Percentiles rank a stretch among this genome's conserved stretches.
Conservation (phyloP, 371 early-diverging fungal species). For the Nosema muscidifuracis region DNA sequence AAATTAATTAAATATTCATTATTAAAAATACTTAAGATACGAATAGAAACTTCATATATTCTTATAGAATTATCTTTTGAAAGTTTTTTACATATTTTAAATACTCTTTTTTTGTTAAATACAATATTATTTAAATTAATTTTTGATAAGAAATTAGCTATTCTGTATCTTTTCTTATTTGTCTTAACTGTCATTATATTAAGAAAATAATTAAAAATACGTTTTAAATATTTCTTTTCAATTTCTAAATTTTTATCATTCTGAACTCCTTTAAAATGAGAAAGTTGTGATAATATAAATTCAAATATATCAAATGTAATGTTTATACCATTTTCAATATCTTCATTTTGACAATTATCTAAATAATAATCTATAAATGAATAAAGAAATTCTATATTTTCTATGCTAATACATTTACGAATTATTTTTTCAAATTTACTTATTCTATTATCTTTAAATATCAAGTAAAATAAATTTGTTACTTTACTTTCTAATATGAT, state of each 20-base stretch:
- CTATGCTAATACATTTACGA: neutral
- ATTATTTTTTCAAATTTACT: neutral
- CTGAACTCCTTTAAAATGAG: no score
- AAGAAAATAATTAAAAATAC: constrained; percentile 2
- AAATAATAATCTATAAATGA: constrained; percentile 4
- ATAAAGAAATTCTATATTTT: neutral
- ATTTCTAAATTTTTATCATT: neutral
- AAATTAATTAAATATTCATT: neutral
- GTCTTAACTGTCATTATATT: neutral
- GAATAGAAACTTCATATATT: constrained; percentile 11
- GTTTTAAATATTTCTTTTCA: constrained; percentile 1
- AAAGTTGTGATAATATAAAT: neutral
- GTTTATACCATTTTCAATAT: neutral
- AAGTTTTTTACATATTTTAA: constrained; percentile 16
- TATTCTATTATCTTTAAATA: constrained; percentile 8
- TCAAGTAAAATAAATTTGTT: neutral
- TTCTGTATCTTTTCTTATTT: neutral
- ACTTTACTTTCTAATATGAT: no score
- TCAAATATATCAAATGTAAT: neutral
- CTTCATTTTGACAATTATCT: neutral
- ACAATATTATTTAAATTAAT: constrained; percentile 12
- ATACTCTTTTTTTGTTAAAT: constrained; percentile 9
- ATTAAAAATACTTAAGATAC: constrained; percentile 2
- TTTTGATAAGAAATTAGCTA: neutral
- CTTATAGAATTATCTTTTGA: neutral